phyloP scores from a whole-genome alignment of 352 stramenopile species.

The Aphanomyces astaci region DNA sequence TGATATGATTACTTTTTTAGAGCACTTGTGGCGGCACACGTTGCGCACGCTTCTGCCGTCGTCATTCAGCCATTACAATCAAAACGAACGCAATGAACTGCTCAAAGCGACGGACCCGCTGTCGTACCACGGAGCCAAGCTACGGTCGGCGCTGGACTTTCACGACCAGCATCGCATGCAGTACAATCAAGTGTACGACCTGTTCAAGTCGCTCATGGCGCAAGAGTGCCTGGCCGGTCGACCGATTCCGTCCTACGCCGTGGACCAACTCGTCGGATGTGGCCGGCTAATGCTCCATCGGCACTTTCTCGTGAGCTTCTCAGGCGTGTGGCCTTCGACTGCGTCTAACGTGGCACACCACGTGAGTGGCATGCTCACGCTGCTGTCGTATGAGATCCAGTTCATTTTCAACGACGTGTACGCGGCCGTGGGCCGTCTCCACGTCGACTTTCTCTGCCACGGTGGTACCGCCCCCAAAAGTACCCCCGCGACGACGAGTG shows the following conservation, averaged over 20 bases:
- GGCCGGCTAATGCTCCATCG: slow-evolving; percentile 19
- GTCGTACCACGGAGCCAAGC: slow-evolving; percentile 14
- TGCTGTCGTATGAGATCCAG: slow-evolving; percentile 80
- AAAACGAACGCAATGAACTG: slow-evolving; percentile 16
- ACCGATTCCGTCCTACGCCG: not conserved
- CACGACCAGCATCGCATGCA: slow-evolving; percentile 11
- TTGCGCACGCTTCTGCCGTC: slow-evolving; percentile 17
- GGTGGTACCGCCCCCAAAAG: not conserved
- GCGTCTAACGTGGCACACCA: not conserved
- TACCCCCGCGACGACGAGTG: not conserved
- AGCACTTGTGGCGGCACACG: slow-evolving; percentile 9
- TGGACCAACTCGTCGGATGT: slow-evolving; percentile 9
- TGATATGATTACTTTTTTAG: too few relatives aligned
- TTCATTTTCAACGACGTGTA: slow-evolving; percentile 76
- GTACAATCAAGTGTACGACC: slow-evolving; percentile 19
- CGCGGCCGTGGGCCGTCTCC: slow-evolving; percentile 57
- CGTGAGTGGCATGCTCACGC: slow-evolving; percentile 52
- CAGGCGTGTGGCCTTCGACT: not conserved
- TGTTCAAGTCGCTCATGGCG: slow-evolving; percentile 17
- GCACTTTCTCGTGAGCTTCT: slow-evolving; percentile 9
- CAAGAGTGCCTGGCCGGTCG: not conserved
- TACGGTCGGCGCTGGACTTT: slow-evolving; percentile 20
- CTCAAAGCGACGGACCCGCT: slow-evolving; percentile 19
- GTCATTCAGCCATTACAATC: slow-evolving; percentile 23
- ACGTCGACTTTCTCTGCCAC: slow-evolving; percentile 36